Evolutionary conservation across 257 asterid species (phyloP).

Genomic region (Solanum pinnatisectum): DNA sequence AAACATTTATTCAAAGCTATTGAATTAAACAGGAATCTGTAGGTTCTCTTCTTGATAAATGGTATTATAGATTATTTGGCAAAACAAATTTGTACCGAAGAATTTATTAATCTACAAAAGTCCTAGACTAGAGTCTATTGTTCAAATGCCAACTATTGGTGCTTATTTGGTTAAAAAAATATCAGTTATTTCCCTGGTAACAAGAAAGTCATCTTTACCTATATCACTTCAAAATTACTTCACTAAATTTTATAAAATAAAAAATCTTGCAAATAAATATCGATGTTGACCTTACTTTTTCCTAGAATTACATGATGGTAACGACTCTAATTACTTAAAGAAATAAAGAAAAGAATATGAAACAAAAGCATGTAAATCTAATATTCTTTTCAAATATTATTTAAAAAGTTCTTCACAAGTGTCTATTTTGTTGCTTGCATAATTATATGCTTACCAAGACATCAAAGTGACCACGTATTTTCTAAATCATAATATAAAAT

Average conservation of each 20-base stretch:
- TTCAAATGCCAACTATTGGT: no score
- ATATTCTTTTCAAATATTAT: no score
- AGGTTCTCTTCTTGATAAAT: no score
- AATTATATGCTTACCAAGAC: neutral
- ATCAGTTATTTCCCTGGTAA: no score
- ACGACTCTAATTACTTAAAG: neutral
- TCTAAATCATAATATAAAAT: neutral
- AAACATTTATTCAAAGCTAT: no score
- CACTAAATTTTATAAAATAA: no score
- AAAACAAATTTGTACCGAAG: no score
- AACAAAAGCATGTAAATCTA: neutral
- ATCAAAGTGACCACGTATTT: neutral
- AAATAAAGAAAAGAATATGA: neutral
- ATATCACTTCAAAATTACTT: no score
- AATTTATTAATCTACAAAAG: no score
- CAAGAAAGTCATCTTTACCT: neutral
- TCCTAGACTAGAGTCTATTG: no score
- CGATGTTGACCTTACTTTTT: neutral
- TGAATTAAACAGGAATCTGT: fast-evolving
- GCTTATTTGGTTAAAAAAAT: no score
- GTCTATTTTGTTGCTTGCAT: neutral
- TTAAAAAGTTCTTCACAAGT: neutral
- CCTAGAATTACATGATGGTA: neutral
- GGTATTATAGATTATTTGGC: no score
- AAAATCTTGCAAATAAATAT: neutral